Evolutionary conservation across 1,284 basidiomycete genomes (phyloP), one percentile per base, ranked within the genome.

Genomic region (Afroboletus lepidellus): DNA sequence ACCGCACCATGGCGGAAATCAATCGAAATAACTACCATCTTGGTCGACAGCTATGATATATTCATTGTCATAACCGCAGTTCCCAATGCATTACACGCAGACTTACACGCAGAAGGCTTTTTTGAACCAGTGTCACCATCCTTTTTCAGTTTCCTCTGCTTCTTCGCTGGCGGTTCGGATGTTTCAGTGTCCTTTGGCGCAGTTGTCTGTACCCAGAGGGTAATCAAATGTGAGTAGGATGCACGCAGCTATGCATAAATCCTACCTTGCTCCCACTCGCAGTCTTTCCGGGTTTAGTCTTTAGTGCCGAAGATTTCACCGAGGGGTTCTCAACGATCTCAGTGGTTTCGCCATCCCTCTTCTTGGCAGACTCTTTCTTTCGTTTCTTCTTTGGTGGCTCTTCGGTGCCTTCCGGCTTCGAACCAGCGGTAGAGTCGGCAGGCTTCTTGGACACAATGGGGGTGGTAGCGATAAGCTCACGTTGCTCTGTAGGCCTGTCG

Each of bases 331-430:
- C 56, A 5, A 12, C 18, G 18, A 5, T 32, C 1, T 30, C 50
- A 2, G 41, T 8, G 7, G 34, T 33, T 18, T 51, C 33, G 27
- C 23, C 29, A 8, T 53, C 58, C 46, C 41, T 48, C 20, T 7
- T 32, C 32, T 13, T 36, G 5, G 39, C 29, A n/a, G 33, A 6
- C 20, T 44, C 48, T 20, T 41, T 47, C 51, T 53, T 67, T 18
- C 8, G 45, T 38, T 41, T 67, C 33, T 70, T 70, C 62, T 51
- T 59, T 5, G 46, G 51, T 8, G 59, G 64, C 21, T 57, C 60
- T 15, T 47, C 50, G 1, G 37, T 1, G 2, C 8, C 46, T 9
- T 4, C 16, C 7, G 15, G 24, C 25, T 46, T 38, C 21, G 55
- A 12, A 24, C n/a, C 0, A 20, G 37, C 43, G 16, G 38, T 21